phyloP scores from a whole-genome alignment of 495 filamentous ascomycete genomes.

The Aspergillus homomorphus region DNA sequence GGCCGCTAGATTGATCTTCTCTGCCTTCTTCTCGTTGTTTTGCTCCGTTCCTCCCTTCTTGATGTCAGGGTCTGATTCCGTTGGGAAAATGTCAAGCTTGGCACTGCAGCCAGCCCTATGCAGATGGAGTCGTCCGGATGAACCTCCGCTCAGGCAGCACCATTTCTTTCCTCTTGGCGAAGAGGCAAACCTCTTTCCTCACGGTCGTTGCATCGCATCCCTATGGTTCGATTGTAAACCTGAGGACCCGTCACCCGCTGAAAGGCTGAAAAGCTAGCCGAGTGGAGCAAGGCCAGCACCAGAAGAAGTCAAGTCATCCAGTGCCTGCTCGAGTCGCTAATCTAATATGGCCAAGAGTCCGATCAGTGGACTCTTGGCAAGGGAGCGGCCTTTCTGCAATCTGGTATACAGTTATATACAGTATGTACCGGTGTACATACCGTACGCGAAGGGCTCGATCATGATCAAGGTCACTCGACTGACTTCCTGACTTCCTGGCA shows the following conservation, averaged over 20 bases:
- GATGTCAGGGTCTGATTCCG: neutral
- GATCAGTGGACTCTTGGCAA: too few relatives aligned
- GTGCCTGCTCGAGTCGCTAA: too few relatives aligned
- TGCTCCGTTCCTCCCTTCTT: neutral
- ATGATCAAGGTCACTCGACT: too few relatives aligned
- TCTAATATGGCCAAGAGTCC: too few relatives aligned
- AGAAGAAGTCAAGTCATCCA: too few relatives aligned
- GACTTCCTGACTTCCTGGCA: too few relatives aligned
- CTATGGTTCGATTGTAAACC: neutral
- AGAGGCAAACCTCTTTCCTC: neutral
- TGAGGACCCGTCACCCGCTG: neutral
- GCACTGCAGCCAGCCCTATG: slow-evolving; percentile 1
- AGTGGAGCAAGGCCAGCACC: too few relatives aligned
- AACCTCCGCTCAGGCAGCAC: neutral
- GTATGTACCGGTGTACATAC: too few relatives aligned
- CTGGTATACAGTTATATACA: too few relatives aligned
- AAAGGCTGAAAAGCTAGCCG: neutral
- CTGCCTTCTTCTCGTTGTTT: neutral
- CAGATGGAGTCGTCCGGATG: neutral
- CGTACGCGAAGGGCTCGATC: too few relatives aligned
- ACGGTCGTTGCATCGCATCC: neutral
- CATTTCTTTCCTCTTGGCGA: neutral
- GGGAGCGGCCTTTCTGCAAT: too few relatives aligned
- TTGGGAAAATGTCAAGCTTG: neutral
- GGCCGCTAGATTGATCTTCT: neutral